Evolutionary conservation across 2,329 filamentous ascomycete species (phyloP), one percentile per base, ranked within the genome.

Genomic region (Cytospora piceicola): DNA sequence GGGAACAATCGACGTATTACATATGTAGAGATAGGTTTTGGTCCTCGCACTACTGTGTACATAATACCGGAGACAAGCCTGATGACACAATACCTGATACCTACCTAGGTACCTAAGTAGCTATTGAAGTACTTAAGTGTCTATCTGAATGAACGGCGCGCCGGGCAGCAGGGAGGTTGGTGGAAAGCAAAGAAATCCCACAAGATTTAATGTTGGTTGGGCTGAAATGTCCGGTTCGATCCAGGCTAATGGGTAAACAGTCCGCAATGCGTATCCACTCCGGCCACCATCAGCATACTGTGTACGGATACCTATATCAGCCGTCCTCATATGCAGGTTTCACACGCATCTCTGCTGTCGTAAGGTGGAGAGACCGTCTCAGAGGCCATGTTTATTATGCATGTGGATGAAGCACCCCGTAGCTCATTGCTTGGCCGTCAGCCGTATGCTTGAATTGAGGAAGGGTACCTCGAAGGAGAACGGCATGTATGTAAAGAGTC

Each of bases 161-260:
- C 39, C 6, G 42, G 42, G 6, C 20, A 22, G 3, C 20, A 22
- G 8, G 20, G 7, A 22, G 6, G 42, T 2, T n/a, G 49, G 52
- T 27, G 9, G 15, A 34, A 63, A 57, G 55, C 55, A 51, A 52
- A 55, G 53, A 34, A 39, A 54, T 63, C 39, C 29, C 57, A 49
- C 49, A 64, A 58, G 46, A 64, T 60, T n/a, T n/a, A n/a, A n/a
- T n/a, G n/a, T n/a, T 64, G 62, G 56, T 64, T 64, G 62, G 62
- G 55, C 62, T n/a, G 53, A 36, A 58, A 46, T 60, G 30, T 42
- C 49, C 56, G 62, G 62, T 27, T 60, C 51, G 62, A 64, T 32
- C 58, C 61, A 63, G 53, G 53, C 49, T 52, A 53, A 51, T 63
- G 61, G 61, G 17, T 63, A 39, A 63, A 63, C 61, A 34, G 53